Base-by-base conservation (phyloP, 768 basidiomycete genomes). In the Leucosporidium yakuticum region DNA sequence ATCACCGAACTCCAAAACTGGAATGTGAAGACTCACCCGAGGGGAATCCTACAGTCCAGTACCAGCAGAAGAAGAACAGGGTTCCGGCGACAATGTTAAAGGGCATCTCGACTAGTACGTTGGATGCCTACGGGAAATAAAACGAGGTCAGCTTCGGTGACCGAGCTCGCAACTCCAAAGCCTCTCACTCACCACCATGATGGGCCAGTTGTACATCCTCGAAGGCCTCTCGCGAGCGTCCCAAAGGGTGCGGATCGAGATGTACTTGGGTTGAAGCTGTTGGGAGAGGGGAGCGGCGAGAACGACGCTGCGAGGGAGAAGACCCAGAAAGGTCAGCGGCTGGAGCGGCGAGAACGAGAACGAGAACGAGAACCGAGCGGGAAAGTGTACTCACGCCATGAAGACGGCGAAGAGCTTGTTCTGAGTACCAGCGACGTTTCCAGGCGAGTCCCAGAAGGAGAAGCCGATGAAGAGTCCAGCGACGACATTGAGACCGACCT, bases 1-100 rank as follows among this genome's bases (percentile, higher is more conserved):
- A 51, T 23, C n/a, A 34, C 25, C 29, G 32, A 44, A 15, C 39
- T 44, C 39, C 8, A 44, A 2, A 9, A 15, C 11, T 8, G 11
- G 39, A 15, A 15, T 8, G 14, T 15, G 11, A 12, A 3, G 6
- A 44, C 39, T 44, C 14, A 44, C 39, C 39, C 14, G 39, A 34
- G 14, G 81, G 80, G 73, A 79, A 80, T 0, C 86, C 86, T 60
- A 87, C 84, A 7, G 86, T 86, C 84, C 84, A 87, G 77, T 83
- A 88, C 87, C 87, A 88, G 72, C 83, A 84, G 62, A 86, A 73
- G 79, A 84, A 89, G 78, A 85, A 82, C 19, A 88, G 63, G 0
- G 82, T 79, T 1, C 85, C 84, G 0, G 23, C 51, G 31, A 62
- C 21, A 47, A 71, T 34, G 25, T 70, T 54, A 20, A 31, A 54